Evolutionary conservation across 2,329 filamentous ascomycete genomes (phyloP), one percentile per base, ranked within the genome.

Genomic region (Triangularia setosa): DNA sequence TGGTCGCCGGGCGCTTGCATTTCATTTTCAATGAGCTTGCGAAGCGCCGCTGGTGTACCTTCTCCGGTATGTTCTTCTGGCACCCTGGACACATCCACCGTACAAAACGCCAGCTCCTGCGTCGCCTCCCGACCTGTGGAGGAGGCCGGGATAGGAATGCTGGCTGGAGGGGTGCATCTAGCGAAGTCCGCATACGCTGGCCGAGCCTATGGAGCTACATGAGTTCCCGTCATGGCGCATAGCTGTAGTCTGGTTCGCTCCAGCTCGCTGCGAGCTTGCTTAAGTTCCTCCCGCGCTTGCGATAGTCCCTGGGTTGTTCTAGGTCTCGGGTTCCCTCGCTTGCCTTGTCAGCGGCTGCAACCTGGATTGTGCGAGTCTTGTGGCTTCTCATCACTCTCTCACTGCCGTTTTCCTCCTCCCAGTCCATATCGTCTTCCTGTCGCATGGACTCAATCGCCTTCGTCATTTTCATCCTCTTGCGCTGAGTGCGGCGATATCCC

Each of bases 151-250:
- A 4, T 62, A 18, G 53, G 53, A 52, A 57, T 14, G 52, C 60
- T 62, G 33, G 23, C 16, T 3, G 60, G 53, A 44, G 60, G 60
- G 27, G 60, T 44, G 35, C 23, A 27, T 62, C 53, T n/a, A n/a
- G 60, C 60, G 23, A 62, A 21, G 60, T 62, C 60, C 33, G 60
- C 21, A 44, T 62, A 62, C n/a, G 60, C 53, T 28, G 60, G 60
- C 24, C 53, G 30, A 56, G 18, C 52, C 28, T 21, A 28, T 6
- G 18, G 28, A 48, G 5, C 60, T 56, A 21, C 60, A 18, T 61
- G 28, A 61, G 60, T 21, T 25, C 28, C 53, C 7, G 25, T 62
- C 60, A 62, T 62, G 16, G 60, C 60, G 18, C 53, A 44, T 12
- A 62, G 53, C 60, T 62, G 60, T 2, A 62, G 24, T 28, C 60